Conservation (phyloP, 1,284 basidiomycete genomes). For the Rhodotorula mucilaginosa region DNA sequence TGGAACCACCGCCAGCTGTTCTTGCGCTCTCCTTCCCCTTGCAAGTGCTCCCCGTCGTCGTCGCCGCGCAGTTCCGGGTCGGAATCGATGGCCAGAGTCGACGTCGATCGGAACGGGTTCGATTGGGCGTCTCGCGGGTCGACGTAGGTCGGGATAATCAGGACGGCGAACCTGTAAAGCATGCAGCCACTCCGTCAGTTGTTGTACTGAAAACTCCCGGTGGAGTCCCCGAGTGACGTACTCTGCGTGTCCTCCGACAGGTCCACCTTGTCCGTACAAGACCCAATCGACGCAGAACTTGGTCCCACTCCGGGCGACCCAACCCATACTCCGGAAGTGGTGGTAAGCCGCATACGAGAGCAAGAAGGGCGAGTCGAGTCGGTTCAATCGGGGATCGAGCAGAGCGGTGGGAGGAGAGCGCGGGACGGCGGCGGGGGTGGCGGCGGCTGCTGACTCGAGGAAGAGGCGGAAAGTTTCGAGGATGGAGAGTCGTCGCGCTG, state of each 20-base stretch:
- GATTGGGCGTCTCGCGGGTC: slow-evolving; percentile 66
- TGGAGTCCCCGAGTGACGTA: slow-evolving; percentile 52
- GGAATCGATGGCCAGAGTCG: slow-evolving; percentile 15
- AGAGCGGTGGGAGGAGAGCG: slow-evolving; percentile 55
- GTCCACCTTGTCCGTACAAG: slow-evolving; percentile 74
- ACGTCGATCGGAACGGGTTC: slow-evolving; percentile 59
- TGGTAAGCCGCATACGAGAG: slow-evolving; percentile 89
- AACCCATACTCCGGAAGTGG: slow-evolving; percentile 94
- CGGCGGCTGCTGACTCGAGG: slow-evolving; percentile 13
- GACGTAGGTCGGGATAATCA: slow-evolving; percentile 85
- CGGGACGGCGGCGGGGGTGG: slow-evolving; percentile 52
- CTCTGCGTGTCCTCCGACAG: slow-evolving; percentile 95
- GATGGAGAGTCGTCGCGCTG: slow-evolving; percentile 21
- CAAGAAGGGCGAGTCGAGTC: slow-evolving; percentile 64
- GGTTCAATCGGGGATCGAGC: slow-evolving; percentile 26
- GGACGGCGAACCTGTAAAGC: slow-evolving; percentile 72
- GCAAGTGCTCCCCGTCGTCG: slow-evolving; percentile 13
- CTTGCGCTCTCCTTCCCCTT: slow-evolving; percentile 32
- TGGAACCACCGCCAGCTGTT: slow-evolving; percentile 94
- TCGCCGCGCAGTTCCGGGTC: slow-evolving; percentile 2
- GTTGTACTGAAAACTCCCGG: too few species aligned
- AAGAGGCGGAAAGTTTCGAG: slow-evolving; percentile 25
- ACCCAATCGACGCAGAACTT: slow-evolving; percentile 97
- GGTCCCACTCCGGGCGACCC: slow-evolving; percentile 92
- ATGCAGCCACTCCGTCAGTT: not conserved